A percentile compares a stretch with the other conserved stretches of the same genome.
Evolutionary conservation across 179 eudicot genomes (phyloP).

Genomic region (Heliamphora pulchella): DNA sequence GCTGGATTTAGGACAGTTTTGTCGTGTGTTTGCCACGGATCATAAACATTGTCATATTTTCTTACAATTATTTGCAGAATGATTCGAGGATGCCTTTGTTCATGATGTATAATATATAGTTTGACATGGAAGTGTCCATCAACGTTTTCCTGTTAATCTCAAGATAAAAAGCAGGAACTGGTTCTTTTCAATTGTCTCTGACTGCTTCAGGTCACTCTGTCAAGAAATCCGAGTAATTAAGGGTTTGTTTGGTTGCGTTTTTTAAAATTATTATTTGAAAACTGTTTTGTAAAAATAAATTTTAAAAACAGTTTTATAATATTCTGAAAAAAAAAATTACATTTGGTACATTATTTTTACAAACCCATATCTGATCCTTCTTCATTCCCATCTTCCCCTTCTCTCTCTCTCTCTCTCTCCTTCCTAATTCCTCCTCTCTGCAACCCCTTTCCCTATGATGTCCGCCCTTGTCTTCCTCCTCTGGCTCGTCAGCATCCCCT

Average conservation of each 20-base stretch:
- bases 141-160: background rate
- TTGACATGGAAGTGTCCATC: background rate
- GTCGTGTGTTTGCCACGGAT: conserved; percentile 5
- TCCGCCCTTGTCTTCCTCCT: conserved; percentile 41
- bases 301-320: no score
- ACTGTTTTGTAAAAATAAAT: no score
- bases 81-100: conserved; percentile 2
- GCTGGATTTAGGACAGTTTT: conserved; percentile 5
- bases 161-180: background rate
- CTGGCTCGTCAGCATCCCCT: conserved; percentile 48
- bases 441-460: conserved; percentile 27
- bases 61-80: background rate
- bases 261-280: no score
- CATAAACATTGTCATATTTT: background rate
- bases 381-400: background rate
- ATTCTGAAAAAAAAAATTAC: no score
- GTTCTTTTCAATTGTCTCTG: background rate
- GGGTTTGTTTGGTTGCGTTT: no score
- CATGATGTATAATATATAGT: background rate
- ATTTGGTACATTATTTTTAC: no score
- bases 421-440: background rate
- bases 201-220: no score
- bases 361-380: conserved; percentile 12
- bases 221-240: no score
- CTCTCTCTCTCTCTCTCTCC: conserved; percentile 16